Percentiles rank a stretch among this genome's conserved stretches.
Evolutionary conservation across 257 asterid species (phyloP).

Genomic region (Solanum ossicruentum): DNA sequence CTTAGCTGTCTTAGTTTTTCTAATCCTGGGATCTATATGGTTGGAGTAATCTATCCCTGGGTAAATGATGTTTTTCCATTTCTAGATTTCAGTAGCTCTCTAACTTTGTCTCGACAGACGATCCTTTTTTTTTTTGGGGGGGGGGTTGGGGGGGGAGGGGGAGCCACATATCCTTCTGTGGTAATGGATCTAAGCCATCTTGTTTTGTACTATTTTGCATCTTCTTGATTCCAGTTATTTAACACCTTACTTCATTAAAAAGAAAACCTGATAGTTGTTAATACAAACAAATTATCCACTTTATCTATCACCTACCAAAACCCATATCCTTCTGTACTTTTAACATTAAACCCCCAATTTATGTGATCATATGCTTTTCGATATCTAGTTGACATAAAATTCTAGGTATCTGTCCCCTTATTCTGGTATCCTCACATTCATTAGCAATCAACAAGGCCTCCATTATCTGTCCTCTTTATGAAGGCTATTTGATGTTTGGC

Average conservation of each 20-base stretch:
- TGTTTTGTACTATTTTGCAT: background rate
- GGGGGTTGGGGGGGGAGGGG: background rate
- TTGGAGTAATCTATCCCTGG: background rate
- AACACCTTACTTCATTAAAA: background rate
- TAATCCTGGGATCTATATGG: background rate
- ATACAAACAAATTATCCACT: background rate
- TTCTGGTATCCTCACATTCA: background rate
- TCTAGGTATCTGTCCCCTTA: background rate
- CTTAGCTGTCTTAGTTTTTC: background rate
- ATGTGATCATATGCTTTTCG: background rate
- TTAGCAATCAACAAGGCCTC: background rate
- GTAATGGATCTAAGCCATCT: background rate
- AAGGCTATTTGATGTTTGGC: background rate
- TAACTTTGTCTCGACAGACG: background rate
- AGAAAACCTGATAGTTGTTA: background rate
- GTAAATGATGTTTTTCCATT: background rate
- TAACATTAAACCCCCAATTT: background rate
- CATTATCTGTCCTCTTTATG: background rate
- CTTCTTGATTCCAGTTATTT: background rate
- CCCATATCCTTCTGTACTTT: background rate
- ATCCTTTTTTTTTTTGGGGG: background rate
- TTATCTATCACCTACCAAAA: background rate
- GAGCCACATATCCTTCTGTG: too few species aligned
- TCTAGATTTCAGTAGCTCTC: background rate
- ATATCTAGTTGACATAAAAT: background rate